These are phyloP conservation scores for Litchi chinensis DNA, from an alignment of 345 rosid species.

Conservation along the genomic window DNA sequence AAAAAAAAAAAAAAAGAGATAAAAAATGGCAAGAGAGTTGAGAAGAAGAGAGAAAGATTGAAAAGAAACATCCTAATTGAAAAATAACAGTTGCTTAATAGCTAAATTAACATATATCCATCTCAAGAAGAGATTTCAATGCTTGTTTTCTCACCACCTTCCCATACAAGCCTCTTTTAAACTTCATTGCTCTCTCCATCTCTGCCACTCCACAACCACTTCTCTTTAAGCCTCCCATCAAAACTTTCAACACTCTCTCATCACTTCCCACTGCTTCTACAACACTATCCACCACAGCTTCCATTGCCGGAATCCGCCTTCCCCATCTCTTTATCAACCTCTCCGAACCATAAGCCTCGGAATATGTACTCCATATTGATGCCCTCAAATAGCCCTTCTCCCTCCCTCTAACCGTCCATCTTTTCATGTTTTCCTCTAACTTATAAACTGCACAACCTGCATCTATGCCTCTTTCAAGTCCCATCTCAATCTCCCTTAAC, in stretches of 20 bases:
- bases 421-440: constrained; percentile 77
- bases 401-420: constrained; percentile 67
- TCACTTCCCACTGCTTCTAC: constrained; percentile 65
- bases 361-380: constrained; percentile 71
- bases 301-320: constrained; percentile 58
- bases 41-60: background rate
- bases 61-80: background rate
- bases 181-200: constrained; percentile 52
- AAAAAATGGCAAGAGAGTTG: background rate
- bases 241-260: constrained; percentile 58
- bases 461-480: constrained; percentile 62
- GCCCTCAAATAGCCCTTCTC: constrained; percentile 81
- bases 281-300: constrained; percentile 54
- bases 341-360: constrained; percentile 55
- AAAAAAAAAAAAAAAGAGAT: too few relatives aligned
- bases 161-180: constrained; percentile 72
- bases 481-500: constrained; percentile 52
- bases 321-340: constrained; percentile 68
- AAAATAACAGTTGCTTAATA: too few relatives aligned
- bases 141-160: constrained; percentile 77
- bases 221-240: constrained; percentile 48
- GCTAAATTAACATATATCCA: constrained; percentile 21
- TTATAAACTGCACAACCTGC: constrained; percentile 50
- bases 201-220: constrained; percentile 35
- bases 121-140: constrained; percentile 57